Evolutionary conservation across 2,329 filamentous ascomycete genomes (phyloP).

Genomic region (Truncatella angustata): DNA sequence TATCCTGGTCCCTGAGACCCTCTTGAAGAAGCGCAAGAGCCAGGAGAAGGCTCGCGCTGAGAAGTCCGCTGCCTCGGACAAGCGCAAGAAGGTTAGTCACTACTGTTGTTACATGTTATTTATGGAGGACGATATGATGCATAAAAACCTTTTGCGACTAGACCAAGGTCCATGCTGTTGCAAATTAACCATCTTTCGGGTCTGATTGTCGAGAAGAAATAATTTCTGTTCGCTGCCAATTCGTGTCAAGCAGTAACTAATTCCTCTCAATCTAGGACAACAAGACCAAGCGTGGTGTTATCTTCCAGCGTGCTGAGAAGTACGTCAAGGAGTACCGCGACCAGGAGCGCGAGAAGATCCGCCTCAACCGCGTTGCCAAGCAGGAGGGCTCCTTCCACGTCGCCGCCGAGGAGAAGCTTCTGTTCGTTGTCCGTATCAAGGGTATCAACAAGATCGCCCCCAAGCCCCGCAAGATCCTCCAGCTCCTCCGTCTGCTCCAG

Average conservation of each 20-base stretch:
- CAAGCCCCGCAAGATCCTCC: conserved; percentile 99
- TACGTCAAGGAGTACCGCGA: conserved; percentile 99
- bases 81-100: conserved; percentile 86
- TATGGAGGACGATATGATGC: conserved; percentile 69
- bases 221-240: background rate
- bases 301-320: conserved; percentile 99
- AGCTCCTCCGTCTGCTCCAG: conserved; percentile 98
- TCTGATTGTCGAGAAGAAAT: conserved; percentile 61
- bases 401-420: conserved; percentile 90
- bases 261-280: conserved; percentile 62
- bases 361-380: conserved; percentile 85
- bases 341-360: conserved; percentile 96
- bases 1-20: conserved; percentile 96
- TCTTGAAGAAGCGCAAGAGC: conserved; percentile 99
- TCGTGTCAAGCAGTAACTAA: background rate
- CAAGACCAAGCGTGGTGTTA: conserved; percentile 97
- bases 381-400: conserved; percentile 92
- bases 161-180: conserved; percentile 96
- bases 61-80: conserved; percentile 73
- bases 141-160: conserved; percentile 87
- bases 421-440: conserved; percentile 99
- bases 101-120: conserved; percentile 17
- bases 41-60: conserved; percentile 98
- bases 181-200: conserved; percentile 99
- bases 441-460: conserved; percentile 99